Evolutionary conservation across 83 land plant species (phyloP).

Genomic region (Thuja plicata): DNA sequence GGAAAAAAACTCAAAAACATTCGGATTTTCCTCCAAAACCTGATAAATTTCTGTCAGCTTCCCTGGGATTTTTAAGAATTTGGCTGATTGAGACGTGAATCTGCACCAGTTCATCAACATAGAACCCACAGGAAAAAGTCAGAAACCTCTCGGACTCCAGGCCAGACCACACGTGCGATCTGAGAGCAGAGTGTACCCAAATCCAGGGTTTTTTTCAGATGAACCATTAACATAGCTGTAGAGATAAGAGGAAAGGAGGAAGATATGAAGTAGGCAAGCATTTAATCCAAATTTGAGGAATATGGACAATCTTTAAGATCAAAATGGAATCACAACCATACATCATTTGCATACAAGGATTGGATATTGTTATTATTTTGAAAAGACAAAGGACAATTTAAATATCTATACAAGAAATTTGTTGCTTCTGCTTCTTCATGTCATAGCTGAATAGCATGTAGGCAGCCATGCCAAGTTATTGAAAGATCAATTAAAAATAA

Average conservation of each 20-base stretch:
- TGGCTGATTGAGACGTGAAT: too few relatives aligned
- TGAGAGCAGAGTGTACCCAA: too few relatives aligned
- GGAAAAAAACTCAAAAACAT: too few relatives aligned
- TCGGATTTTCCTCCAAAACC: too few relatives aligned
- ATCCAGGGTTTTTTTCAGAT: too few relatives aligned
- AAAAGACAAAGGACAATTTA: not conserved
- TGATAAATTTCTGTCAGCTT: too few relatives aligned
- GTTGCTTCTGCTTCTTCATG: not conserved
- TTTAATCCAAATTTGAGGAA: not conserved
- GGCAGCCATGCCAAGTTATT: not conserved
- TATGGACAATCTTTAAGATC: not conserved
- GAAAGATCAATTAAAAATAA: not conserved
- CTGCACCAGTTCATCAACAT: too few relatives aligned
- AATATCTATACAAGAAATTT: not conserved
- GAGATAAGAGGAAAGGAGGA: not conserved
- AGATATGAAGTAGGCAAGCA: not conserved
- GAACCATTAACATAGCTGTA: too few relatives aligned
- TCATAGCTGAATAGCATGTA: not conserved
- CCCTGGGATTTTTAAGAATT: too few relatives aligned
- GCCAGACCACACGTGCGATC: too few relatives aligned
- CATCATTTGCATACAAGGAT: not conserved
- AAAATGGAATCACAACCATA: not conserved
- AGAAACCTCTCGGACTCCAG: too few relatives aligned
- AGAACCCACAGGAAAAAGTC: too few relatives aligned
- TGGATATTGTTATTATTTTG: not conserved